Conservation (phyloP, 75 land plant genomes). For the Selaginella moellendorffii region DNA sequence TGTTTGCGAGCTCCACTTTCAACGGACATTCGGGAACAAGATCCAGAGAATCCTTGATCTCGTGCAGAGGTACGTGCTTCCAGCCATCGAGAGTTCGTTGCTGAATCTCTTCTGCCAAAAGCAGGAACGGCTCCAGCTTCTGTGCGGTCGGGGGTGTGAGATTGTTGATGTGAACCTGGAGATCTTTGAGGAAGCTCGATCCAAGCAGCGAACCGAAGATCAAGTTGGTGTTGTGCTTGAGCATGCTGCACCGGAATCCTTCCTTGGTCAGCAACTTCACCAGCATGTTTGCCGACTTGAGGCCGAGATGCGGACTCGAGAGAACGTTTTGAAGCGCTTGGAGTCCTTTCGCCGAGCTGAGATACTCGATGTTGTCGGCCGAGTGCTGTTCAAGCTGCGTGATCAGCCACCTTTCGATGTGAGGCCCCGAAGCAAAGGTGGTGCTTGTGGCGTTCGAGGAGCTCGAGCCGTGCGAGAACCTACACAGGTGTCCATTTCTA, state of each 20-base stretch:
- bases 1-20: not conserved
- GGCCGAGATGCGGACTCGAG: not conserved
- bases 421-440: not conserved
- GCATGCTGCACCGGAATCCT: constrained; percentile 2
- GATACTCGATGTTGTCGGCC: not conserved
- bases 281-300: not conserved
- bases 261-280: constrained; percentile 1
- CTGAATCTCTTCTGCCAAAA: constrained; percentile 15
- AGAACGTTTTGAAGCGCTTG: not conserved
- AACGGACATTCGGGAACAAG: not conserved
- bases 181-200: constrained; percentile 8
- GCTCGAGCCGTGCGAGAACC: not conserved
- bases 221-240: constrained; percentile 5
- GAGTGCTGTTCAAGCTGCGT: not conserved
- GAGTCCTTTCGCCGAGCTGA: not conserved
- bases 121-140: constrained; percentile 6
- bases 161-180: constrained; percentile 12
- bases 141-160: not conserved
- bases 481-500: not conserved
- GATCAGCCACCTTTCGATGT: not conserved
- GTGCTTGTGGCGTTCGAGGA: not conserved
- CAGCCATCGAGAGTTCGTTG: constrained; percentile 19
- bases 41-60: constrained; percentile 11
- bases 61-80: constrained; percentile 17
- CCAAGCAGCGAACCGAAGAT: constrained; percentile 16